Percentiles rank a stretch among this genome's conserved stretches.
Evolutionary conservation across 1,284 basidiomycete species (phyloP).

Genomic region (Heimioporus retisporus): DNA sequence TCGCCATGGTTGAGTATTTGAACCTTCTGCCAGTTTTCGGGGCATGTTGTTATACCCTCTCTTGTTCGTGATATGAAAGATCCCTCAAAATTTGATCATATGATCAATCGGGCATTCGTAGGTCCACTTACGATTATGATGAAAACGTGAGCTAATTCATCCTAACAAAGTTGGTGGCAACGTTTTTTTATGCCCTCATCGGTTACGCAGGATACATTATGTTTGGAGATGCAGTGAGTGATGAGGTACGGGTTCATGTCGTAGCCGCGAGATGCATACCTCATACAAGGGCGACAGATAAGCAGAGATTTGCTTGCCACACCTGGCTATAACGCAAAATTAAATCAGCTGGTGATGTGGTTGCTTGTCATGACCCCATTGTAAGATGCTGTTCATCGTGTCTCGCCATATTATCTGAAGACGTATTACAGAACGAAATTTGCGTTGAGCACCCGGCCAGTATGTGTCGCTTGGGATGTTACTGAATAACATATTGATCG

Average conservation of each 20-base stretch:
- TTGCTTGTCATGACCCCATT: conserved; percentile 91
- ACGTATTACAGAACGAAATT: conserved; percentile 78
- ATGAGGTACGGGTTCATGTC: conserved; percentile 70
- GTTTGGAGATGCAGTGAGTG: conserved; percentile 87
- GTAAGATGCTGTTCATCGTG: conserved; percentile 48
- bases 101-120: conserved; percentile 90
- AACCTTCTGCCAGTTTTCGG: conserved; percentile 73
- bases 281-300: conserved; percentile 60
- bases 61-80: conserved; percentile 92
- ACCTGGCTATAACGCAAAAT: conserved; percentile 75
- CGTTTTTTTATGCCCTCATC: conserved; percentile 82
- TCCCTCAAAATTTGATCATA: conserved; percentile 82
- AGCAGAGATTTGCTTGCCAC: conserved; percentile 87
- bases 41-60: conserved; percentile 94
- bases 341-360: conserved; percentile 90
- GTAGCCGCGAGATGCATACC: not conserved
- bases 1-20: not conserved
- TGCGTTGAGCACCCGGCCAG: conserved; percentile 87
- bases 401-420: conserved; percentile 17
- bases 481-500: conserved; percentile 13
- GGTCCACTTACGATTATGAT: conserved; percentile 35
- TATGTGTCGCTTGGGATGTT: conserved; percentile 48
- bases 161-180: conserved; percentile 72
- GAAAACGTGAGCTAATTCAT: conserved; percentile 14
- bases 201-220: conserved; percentile 93